Percentiles rank a stretch among this genome's conserved stretches.
These are phyloP conservation scores for Trichoderma reesei DNA, from an alignment of 495 filamentous ascomycete species.

Conservation along the genomic window DNA sequence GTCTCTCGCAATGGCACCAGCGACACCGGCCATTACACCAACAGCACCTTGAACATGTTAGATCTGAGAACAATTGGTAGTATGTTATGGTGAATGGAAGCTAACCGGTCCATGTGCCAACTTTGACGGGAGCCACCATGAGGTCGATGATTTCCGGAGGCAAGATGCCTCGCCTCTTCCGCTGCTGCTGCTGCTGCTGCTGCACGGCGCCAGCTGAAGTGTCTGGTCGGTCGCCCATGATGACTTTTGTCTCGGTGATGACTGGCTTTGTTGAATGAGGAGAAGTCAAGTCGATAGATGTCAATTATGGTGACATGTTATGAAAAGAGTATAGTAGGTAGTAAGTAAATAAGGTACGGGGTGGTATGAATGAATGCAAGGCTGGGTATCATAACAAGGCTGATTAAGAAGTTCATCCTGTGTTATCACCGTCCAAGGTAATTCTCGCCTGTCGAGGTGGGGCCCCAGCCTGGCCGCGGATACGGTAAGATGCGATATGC, in stretches of 20 bases:
- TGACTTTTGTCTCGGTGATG: not conserved
- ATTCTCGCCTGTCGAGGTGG: not conserved
- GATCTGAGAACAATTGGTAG: not conserved
- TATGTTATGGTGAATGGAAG: not conserved
- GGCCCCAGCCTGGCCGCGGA: not conserved
- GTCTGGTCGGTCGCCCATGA: not conserved
- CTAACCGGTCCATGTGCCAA: constrained; percentile 23
- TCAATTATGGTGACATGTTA: no score
- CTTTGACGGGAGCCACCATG: constrained; percentile 25
- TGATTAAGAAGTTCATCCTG: not conserved
- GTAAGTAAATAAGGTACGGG: no score
- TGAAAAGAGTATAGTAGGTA: no score
- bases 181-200: constrained; percentile 5
- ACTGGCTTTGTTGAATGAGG: not conserved
- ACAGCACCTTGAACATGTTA: constrained; percentile 42
- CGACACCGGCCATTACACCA: constrained; percentile 64
- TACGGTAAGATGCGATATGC: constrained; percentile 1
- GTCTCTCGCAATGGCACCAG: constrained; percentile 56
- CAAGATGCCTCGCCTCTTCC: constrained; percentile 18
- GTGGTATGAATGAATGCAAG: no score
- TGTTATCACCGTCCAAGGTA: not conserved
- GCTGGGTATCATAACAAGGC: no score
- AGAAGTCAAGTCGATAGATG: no score
- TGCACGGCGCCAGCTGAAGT: not conserved
- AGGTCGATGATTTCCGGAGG: constrained; percentile 30